Base-by-base conservation (phyloP, 805 yeast species). In the Pichia sporocuriosa region DNA sequence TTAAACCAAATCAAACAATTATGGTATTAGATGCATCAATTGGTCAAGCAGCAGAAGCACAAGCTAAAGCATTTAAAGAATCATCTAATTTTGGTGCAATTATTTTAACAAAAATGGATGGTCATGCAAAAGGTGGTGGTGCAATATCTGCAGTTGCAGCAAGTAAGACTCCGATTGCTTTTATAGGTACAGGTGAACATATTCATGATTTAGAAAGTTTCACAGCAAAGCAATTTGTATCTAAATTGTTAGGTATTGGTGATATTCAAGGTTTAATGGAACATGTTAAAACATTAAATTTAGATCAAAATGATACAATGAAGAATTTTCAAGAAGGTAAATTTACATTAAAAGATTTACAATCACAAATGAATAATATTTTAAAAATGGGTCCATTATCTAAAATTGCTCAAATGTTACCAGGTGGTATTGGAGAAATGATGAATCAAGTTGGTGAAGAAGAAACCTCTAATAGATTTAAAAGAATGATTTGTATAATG, bases 121-220 rank as follows among this genome's bases (percentile, higher is more conserved):
- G 97, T 39, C 97, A 93, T 57, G 98, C 97, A 29, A 90, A 84
- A 66, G 98, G 98, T 62, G 98, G 98, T 67, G 98, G 98, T 70
- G 98, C 98, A 24, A 89, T 90, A 41, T 87, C 96, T 30, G 98
- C 98, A 0, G 97, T 90, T 41, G 98, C 98, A 2, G 93, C 96
- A 3, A 90, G 97, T 3, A 73, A 84, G 42, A 93, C 97, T 0
- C 98, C 98, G 7, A 83, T 90, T 52, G 85, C 84, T 8, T 90
- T 90, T 58, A 93, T 90, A 45, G 98, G 98, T 75, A 90, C 97
- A 3, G 98, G 98, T 59, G 98, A 90, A 63, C 98, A 93, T 58
- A 84, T 89, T 28, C 84, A 83, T 42, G 97, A 90, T 60, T 73
- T 90, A 46, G 98, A 93, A 63, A 77, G 84, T 36, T 90, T 90